Percentiles rank a stretch among this genome's conserved stretches.
Conservation (phyloP, 352 stramenopile species). For the Globisporangium echinulatum region DNA sequence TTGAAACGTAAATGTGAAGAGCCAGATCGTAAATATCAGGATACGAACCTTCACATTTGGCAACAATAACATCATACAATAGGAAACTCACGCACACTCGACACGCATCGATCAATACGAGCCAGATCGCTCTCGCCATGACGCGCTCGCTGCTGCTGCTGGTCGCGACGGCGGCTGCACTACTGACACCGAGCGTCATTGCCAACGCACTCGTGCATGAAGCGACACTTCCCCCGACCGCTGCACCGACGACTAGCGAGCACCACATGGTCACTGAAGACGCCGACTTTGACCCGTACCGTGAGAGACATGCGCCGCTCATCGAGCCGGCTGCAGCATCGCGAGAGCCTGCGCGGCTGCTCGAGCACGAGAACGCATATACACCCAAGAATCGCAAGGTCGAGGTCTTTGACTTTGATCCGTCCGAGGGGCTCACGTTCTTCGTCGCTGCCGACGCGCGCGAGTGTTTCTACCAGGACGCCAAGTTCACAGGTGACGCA, state of each 20-base stretch:
- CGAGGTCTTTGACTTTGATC: constrained; percentile 75
- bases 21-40: too few relatives aligned
- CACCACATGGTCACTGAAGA: constrained; percentile 32
- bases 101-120: too few relatives aligned
- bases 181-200: too few relatives aligned
- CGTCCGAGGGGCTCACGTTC: constrained; percentile 76
- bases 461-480: constrained; percentile 70
- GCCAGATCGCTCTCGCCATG: too few relatives aligned
- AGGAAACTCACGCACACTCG: too few relatives aligned
- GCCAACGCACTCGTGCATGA: too few relatives aligned
- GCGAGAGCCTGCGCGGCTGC: constrained; percentile 1
- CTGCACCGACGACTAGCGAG: constrained; percentile 5
- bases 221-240: background rate
- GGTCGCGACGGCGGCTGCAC: too few relatives aligned
- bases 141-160: too few relatives aligned
- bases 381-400: constrained; percentile 35
- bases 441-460: constrained; percentile 34
- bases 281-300: constrained; percentile 58
- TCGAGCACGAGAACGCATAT: constrained; percentile 16
- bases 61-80: too few relatives aligned
- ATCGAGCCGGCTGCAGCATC: constrained; percentile 9
- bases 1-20: too few relatives aligned
- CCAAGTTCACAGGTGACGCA: constrained; percentile 57
- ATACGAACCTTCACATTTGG: too few relatives aligned
- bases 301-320: constrained; percentile 14